Evolutionary conservation across 345 rosid species (phyloP).

Genomic region (Brassica cretica): DNA sequence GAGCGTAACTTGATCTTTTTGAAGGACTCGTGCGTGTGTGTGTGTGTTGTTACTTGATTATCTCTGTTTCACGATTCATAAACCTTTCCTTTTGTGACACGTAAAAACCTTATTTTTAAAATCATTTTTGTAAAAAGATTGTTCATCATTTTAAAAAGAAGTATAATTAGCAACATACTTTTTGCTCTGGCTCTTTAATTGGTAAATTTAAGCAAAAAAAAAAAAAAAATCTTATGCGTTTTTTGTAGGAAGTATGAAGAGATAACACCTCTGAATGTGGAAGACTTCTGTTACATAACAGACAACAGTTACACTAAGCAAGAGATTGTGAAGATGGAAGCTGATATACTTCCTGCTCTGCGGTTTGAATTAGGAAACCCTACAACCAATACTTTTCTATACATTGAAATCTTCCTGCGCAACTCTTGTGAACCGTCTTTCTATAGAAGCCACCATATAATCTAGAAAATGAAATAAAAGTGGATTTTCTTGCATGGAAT

Average conservation of each 20-base stretch:
- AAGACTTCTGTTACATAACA: constrained; percentile 73
- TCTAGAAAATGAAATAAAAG: too few species aligned
- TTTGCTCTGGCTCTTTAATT: too few species aligned
- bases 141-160: background rate
- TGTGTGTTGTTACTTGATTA: background rate
- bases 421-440: too few species aligned
- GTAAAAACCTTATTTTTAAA: background rate
- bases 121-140: background rate
- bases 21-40: background rate
- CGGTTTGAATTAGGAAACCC: constrained; percentile 75
- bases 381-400: constrained; percentile 60
- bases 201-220: too few species aligned
- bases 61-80: background rate
- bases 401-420: too few species aligned
- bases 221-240: background rate
- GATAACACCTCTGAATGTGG: constrained; percentile 62
- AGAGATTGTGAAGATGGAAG: constrained; percentile 84
- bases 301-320: constrained; percentile 67
- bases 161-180: too few species aligned
- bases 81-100: background rate
- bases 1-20: background rate
- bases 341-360: constrained; percentile 57
- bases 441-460: too few species aligned
- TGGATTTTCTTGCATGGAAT: background rate
- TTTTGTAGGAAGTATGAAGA: constrained; percentile 74